A percentile compares a stretch with the other conserved stretches of the same genome.
These are phyloP conservation scores for Thermomucor indicae-seudaticae DNA, from an alignment of 371 early-diverging fungal genomes.

Conservation along the genomic window DNA sequence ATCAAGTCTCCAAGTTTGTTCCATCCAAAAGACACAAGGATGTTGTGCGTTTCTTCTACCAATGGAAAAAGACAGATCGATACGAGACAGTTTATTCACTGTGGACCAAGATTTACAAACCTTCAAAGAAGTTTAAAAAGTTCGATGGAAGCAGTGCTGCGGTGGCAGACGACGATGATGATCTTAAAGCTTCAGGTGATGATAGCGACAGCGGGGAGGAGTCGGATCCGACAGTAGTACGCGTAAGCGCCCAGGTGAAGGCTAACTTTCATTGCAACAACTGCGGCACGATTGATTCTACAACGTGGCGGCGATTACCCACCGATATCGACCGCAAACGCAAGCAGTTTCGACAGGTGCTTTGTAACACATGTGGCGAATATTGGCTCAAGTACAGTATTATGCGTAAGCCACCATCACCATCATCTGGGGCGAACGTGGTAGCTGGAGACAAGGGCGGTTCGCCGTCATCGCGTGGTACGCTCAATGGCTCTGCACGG, in stretches of 20 bases:
- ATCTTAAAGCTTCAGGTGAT: no score
- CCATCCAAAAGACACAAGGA: slow-evolving; percentile 58
- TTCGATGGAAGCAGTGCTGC: background rate
- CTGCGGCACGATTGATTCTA: slow-evolving; percentile 49
- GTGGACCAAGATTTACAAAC: slow-evolving; percentile 65
- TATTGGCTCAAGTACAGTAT: slow-evolving; percentile 74
- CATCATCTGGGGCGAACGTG: background rate
- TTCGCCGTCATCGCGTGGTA: background rate
- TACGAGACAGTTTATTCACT: slow-evolving; percentile 67
- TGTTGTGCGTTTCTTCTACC: slow-evolving; percentile 66
- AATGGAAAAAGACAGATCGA: slow-evolving; percentile 70
- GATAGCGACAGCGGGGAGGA: slow-evolving; percentile 14
- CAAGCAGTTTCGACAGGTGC: slow-evolving; percentile 38
- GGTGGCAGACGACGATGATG: slow-evolving; percentile 6
- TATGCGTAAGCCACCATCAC: slow-evolving; percentile 36
- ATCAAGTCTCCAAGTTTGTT: slow-evolving; percentile 51
- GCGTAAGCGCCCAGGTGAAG: slow-evolving; percentile 8
- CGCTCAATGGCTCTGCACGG: background rate
- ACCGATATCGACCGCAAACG: slow-evolving; percentile 49
- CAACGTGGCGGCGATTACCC: slow-evolving; percentile 48
- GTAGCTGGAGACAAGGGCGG: background rate
- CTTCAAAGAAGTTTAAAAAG: slow-evolving; percentile 50
- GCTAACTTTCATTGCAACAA: slow-evolving; percentile 51
- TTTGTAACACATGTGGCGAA: slow-evolving; percentile 69
- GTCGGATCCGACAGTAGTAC: slow-evolving; percentile 30